Percentiles rank a stretch among this genome's conserved stretches.
Conservation (phyloP, 495 filamentous ascomycete species). For the Tuber umbilicatum region DNA sequence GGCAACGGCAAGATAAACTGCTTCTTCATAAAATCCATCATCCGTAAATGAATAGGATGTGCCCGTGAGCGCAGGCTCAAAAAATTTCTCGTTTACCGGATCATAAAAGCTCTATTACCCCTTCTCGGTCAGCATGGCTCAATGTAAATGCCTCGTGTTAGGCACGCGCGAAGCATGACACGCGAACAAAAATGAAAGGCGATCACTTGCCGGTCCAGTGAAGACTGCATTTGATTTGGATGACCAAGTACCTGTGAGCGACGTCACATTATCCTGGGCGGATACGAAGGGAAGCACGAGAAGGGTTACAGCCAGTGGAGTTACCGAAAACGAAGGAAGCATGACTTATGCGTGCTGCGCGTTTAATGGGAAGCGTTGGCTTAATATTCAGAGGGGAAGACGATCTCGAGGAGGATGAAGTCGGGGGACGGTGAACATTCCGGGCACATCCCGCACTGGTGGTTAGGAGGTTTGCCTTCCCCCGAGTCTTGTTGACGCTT, state of each 20-base stretch:
- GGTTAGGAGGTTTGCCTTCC: background rate
- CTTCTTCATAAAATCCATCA: constrained; percentile 66
- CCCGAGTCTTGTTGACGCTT: constrained; percentile 3
- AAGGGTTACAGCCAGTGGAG: constrained; percentile 7
- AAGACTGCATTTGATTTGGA: constrained; percentile 66
- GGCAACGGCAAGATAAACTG: constrained; percentile 64
- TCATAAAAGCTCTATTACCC: constrained; percentile 63
- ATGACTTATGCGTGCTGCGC: background rate
- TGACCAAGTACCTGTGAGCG: constrained; percentile 69
- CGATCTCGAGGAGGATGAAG: background rate
- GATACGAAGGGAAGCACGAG: constrained; percentile 7
- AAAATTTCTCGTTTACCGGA: constrained; percentile 59
- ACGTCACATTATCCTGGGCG: constrained; percentile 34
- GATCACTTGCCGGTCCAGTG: constrained; percentile 62
- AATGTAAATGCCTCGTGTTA: background rate
- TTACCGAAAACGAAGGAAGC: constrained; percentile 5
- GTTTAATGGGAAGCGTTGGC: constrained; percentile 2
- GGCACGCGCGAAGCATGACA: background rate
- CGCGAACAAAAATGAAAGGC: constrained; percentile 6
- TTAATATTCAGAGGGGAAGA: background rate
- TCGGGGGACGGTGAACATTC: background rate
- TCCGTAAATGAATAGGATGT: constrained; percentile 74
- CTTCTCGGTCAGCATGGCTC: constrained; percentile 11
- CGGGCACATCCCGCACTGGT: background rate
- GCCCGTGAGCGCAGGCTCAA: constrained; percentile 65